These are phyloP conservation scores for Phialophora tarda DNA, from an alignment of 2,329 filamentous ascomycete genomes.

Conservation along the genomic window DNA sequence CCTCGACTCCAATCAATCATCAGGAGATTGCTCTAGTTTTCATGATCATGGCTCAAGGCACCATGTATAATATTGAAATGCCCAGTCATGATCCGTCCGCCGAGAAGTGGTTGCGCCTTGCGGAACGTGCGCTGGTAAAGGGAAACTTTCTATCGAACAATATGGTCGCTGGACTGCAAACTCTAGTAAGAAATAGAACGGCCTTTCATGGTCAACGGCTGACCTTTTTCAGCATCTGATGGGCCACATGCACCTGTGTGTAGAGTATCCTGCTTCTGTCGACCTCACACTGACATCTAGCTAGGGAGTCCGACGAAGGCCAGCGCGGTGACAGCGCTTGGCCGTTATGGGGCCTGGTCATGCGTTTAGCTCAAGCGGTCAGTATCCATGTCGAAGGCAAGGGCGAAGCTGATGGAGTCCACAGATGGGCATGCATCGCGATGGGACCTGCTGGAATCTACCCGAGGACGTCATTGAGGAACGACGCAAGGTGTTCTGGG, in stretches of 20 bases:
- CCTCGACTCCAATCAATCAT: conserved; percentile 8
- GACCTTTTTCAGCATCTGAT: conserved; percentile 23
- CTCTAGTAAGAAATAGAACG: too few species aligned
- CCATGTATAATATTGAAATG: conserved; percentile 30
- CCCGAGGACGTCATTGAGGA: conserved; percentile 23
- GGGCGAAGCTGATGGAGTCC: not conserved
- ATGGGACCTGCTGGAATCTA: conserved; percentile 26
- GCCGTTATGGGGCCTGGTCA: conserved; percentile 25
- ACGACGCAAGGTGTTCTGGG: conserved; percentile 28
- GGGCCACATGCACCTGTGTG: conserved; percentile 21
- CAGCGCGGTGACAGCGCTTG: conserved; percentile 25
- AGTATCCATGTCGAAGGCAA: not conserved
- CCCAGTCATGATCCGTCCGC: conserved; percentile 20
- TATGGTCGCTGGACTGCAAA: conserved; percentile 23
- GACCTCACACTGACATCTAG: too few species aligned
- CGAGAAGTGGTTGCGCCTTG: conserved; percentile 23
- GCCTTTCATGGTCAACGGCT: too few species aligned
- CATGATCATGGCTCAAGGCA: conserved; percentile 24
- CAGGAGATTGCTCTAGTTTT: conserved; percentile 27
- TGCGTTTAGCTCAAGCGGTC: conserved; percentile 26
- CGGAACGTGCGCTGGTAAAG: conserved; percentile 24
- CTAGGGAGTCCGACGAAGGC: conserved; percentile 19
- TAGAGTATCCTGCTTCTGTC: too few species aligned
- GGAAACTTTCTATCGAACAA: conserved; percentile 27
- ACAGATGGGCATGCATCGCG: conserved; percentile 27